These are phyloP conservation scores for Urtica urens DNA, from an alignment of 306 rosid species.

Conservation along the genomic window DNA sequence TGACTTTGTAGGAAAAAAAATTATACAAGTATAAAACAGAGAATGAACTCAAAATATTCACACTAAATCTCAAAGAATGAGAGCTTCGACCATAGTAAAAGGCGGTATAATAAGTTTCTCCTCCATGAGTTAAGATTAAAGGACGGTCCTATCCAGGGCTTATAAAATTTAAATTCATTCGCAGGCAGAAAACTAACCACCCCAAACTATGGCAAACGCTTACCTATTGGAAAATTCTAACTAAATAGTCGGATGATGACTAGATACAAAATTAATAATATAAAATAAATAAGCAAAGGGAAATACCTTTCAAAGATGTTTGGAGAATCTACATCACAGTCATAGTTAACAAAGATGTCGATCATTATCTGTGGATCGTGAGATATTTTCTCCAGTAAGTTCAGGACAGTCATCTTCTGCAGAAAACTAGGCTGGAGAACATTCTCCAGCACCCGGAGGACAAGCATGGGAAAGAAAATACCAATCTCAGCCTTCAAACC, in stretches of 20 bases:
- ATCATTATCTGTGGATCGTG: conserved; percentile 83
- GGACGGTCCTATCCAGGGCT: no score
- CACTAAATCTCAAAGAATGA: no score
- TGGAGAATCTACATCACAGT: conserved; percentile 95
- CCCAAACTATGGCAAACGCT: no score
- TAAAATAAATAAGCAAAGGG: conserved; percentile 20
- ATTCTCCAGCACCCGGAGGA: conserved; percentile 95
- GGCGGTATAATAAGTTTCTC: no score
- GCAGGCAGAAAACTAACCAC: no score
- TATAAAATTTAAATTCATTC: no score
- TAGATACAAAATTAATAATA: conserved; percentile 2
- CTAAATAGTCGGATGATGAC: not conserved
- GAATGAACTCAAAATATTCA: no score
- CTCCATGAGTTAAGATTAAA: no score
- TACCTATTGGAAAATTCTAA: not conserved
- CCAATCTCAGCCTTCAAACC: conserved; percentile 93
- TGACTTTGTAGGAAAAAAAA: no score
- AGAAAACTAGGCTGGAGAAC: conserved; percentile 97
- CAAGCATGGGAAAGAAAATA: conserved; percentile 92
- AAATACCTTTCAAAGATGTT: conserved; percentile 94
- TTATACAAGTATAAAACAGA: no score
- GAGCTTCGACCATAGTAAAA: no score
- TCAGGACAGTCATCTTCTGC: conserved; percentile 94
- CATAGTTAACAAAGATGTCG: conserved; percentile 95
- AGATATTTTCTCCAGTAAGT: conserved; percentile 77